These are phyloP conservation scores for Apostasia ramifera DNA, from an alignment of 106 monocot genomes.

Conservation along the genomic window DNA sequence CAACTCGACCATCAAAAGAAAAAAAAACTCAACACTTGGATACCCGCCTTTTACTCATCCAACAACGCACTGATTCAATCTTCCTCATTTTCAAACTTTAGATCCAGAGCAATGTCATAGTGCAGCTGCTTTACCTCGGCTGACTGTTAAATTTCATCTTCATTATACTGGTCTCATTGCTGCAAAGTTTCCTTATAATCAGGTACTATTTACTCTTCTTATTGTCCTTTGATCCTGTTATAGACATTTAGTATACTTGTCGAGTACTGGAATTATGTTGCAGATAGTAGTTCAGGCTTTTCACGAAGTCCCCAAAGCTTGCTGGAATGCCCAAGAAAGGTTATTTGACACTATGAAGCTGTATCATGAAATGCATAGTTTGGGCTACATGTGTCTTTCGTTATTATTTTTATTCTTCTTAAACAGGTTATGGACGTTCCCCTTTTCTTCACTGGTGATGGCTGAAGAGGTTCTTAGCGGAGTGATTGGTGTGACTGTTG, in stretches of 20 bases:
- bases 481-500: conserved; percentile 43
- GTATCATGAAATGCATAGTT: background rate
- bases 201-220: conserved; percentile 25
- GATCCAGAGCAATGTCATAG: background rate
- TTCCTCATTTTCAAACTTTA: background rate
- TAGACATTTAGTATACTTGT: background rate
- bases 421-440: conserved; percentile 84
- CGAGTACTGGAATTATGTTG: background rate
- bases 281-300: conserved; percentile 71
- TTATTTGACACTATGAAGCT: conserved; percentile 5
- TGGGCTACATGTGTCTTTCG: background rate
- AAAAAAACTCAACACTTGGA: too few species aligned
- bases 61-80: background rate
- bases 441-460: conserved; percentile 49
- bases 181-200: conserved; percentile 79
- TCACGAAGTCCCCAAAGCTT: conserved; percentile 74
- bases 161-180: conserved; percentile 78
- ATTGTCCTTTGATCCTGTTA: background rate
- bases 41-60: too few species aligned
- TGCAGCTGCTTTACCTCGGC: conserved; percentile 28
- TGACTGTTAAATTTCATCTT: conserved; percentile 57
- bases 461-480: conserved; percentile 62
- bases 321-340: conserved; percentile 84
- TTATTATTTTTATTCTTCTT: background rate
- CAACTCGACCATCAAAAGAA: too few species aligned